Percentiles rank a stretch among this genome's conserved stretches.
These are phyloP conservation scores for Citrus sinensis DNA, from an alignment of 345 rosid genomes.

Conservation along the genomic window DNA sequence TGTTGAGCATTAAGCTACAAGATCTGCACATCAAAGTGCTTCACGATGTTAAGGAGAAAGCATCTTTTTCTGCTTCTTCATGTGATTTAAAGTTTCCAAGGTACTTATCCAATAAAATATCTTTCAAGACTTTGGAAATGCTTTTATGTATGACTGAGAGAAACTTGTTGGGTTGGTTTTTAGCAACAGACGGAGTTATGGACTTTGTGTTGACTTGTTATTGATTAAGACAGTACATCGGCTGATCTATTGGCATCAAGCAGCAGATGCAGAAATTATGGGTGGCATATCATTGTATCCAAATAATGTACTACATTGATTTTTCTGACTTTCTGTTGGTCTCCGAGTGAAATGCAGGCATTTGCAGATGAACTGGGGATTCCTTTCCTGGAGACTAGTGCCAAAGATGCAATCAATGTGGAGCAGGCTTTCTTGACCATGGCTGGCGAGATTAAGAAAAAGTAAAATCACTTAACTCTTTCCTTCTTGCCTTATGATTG, in stretches of 20 bases:
- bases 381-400: constrained; percentile 84
- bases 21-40: not conserved
- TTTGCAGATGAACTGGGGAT: constrained; percentile 80
- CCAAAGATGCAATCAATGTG: constrained; percentile 77
- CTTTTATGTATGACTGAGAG: not conserved
- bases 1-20: no score
- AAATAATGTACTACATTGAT: not conserved
- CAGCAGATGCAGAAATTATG: not conserved
- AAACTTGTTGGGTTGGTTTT: not conserved
- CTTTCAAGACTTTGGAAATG: not conserved
- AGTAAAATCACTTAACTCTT: constrained; percentile 27
- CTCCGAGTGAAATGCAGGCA: constrained; percentile 41
- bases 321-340: constrained; percentile 16
- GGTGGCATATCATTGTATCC: not conserved
- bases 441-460: constrained; percentile 77
- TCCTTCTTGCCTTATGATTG: not conserved
- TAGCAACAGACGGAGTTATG: not conserved
- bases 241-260: not conserved
- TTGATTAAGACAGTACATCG: not conserved
- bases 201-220: not conserved
- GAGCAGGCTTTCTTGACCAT: constrained; percentile 84
- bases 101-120: not conserved
- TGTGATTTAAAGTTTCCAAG: not conserved
- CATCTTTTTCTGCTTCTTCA: not conserved
- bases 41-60: not conserved